These are phyloP conservation scores for Alternaria tenuissima DNA, from an alignment of 2,329 filamentous ascomycete genomes.

Conservation along the genomic window DNA sequence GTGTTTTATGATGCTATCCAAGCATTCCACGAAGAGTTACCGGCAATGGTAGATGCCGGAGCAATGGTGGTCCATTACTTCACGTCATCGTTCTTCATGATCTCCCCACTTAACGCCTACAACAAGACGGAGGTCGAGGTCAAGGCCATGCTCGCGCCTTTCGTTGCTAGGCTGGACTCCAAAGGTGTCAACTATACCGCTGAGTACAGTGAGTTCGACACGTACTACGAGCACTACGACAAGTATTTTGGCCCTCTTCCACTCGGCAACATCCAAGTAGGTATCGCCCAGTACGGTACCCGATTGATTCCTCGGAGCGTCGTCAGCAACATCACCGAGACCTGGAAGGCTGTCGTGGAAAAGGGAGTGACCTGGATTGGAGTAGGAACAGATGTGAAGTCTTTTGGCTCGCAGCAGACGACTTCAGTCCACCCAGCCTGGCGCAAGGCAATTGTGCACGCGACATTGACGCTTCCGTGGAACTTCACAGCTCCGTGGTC, in stretches of 20 bases:
- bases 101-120: slow-evolving; percentile 31
- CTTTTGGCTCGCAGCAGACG: slow-evolving; percentile 21
- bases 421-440: slow-evolving; percentile 36
- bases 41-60: slow-evolving; percentile 30
- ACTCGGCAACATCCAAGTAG: slow-evolving; percentile 29
- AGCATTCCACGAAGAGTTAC: slow-evolving; percentile 28
- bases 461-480: slow-evolving; percentile 29
- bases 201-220: slow-evolving; percentile 21
- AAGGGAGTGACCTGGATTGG: slow-evolving; percentile 32
- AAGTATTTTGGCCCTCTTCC: slow-evolving; percentile 34
- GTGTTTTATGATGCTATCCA: slow-evolving; percentile 30
- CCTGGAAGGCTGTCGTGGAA: slow-evolving; percentile 26
- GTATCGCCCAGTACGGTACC: slow-evolving; percentile 28
- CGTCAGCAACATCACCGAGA: slow-evolving; percentile 18
- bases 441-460: slow-evolving; percentile 30
- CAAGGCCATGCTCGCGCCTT: slow-evolving; percentile 27
- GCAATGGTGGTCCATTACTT: slow-evolving; percentile 30
- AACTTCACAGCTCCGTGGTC: slow-evolving; percentile 30
- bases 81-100: slow-evolving; percentile 24
- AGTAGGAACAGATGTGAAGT: slow-evolving; percentile 24
- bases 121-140: slow-evolving; percentile 25
- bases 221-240: slow-evolving; percentile 34
- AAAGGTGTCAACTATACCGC: slow-evolving; percentile 24
- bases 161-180: slow-evolving; percentile 20
- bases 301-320: slow-evolving; percentile 29